Evolutionary conservation across 768 basidiomycete species (phyloP).

Genomic region (Collybia sordida): DNA sequence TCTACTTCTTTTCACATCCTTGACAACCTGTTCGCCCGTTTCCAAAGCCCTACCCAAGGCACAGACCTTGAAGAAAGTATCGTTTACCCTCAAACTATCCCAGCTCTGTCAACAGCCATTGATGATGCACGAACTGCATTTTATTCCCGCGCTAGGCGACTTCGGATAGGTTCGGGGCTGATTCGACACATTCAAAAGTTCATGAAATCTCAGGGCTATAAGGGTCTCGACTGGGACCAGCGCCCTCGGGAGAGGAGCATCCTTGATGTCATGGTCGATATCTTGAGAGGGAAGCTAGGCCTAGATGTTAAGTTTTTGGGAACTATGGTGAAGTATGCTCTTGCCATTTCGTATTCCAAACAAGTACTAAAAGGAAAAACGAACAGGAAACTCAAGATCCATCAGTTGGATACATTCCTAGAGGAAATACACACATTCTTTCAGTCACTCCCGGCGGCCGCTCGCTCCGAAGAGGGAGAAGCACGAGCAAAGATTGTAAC

Average conservation of each 20-base stretch:
- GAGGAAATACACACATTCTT: slow-evolving; percentile 40
- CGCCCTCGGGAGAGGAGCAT: slow-evolving; percentile 16
- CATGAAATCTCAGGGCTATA: slow-evolving; percentile 43
- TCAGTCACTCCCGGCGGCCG: slow-evolving; percentile 24
- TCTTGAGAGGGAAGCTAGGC: slow-evolving; percentile 42
- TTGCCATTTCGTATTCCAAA: too few species aligned
- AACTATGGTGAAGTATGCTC: slow-evolving; percentile 43
- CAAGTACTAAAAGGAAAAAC: too few species aligned
- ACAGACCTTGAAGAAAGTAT: slow-evolving; percentile 10
- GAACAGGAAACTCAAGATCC: slow-evolving; percentile 36
- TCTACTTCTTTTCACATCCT: slow-evolving; percentile 27
- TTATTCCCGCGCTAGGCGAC: slow-evolving; percentile 22
- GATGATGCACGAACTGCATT: slow-evolving; percentile 38
- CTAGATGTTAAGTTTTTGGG: slow-evolving; percentile 46
- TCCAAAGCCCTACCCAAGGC: slow-evolving; percentile 17
- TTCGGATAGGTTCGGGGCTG: slow-evolving; percentile 50
- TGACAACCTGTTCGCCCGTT: slow-evolving; percentile 33
- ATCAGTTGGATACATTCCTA: slow-evolving; percentile 35
- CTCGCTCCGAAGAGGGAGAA: slow-evolving; percentile 33
- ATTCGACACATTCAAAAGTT: slow-evolving; percentile 42
- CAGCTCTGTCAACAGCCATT: slow-evolving; percentile 31
- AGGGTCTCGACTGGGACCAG: slow-evolving; percentile 30
- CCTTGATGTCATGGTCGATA: slow-evolving; percentile 42
- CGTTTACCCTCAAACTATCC: slow-evolving; percentile 24
- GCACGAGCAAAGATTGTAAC: slow-evolving; percentile 18